Conservation (phyloP, 805 yeast species). For the Barnettozyma sucrosica region DNA sequence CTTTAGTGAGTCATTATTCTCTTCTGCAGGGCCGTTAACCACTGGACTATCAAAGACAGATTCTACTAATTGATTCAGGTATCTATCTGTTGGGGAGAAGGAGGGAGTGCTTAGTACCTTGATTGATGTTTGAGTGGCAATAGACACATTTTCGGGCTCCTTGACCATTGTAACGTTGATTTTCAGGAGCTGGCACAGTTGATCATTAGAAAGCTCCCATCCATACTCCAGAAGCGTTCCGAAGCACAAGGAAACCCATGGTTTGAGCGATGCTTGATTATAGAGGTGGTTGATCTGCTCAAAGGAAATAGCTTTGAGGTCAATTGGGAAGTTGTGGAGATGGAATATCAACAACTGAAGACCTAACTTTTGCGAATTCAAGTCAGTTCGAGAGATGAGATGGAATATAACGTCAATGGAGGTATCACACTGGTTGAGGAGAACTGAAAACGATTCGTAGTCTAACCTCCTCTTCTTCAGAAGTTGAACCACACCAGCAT, state of each 20-base stretch:
- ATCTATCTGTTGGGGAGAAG: slow-evolving; percentile 29
- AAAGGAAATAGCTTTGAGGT: slow-evolving; percentile 1
- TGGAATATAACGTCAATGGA: slow-evolving; percentile 22
- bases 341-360: slow-evolving; percentile 29
- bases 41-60: slow-evolving; percentile 49
- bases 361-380: slow-evolving; percentile 10
- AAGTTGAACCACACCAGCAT: slow-evolving; percentile 5
- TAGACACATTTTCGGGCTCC: slow-evolving; percentile 15
- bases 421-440: slow-evolving; percentile 25
- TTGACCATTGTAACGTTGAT: slow-evolving; percentile 31
- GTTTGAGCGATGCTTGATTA: slow-evolving; percentile 6
- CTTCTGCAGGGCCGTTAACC: slow-evolving; percentile 50
- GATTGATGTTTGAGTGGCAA: slow-evolving; percentile 23
- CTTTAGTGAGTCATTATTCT: slow-evolving; percentile 41
- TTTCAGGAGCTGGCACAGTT: slow-evolving; percentile 23
- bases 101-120: slow-evolving; percentile 15
- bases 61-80: slow-evolving; percentile 41
- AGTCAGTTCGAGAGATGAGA: slow-evolving; percentile 5
- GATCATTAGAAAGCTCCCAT: slow-evolving; percentile 14
- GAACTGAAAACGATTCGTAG: slow-evolving; percentile 19
- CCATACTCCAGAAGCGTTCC: slow-evolving; percentile 18
- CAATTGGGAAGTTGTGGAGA: slow-evolving; percentile 11
- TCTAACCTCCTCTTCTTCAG: slow-evolving; percentile 28
- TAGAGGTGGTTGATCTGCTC: slow-evolving; percentile 10
- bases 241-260: slow-evolving; percentile 19